Evolutionary conservation across 2,329 filamentous ascomycete species (phyloP), one percentile per base, ranked within the genome.

Genomic region (Trichoderma sp.): DNA sequence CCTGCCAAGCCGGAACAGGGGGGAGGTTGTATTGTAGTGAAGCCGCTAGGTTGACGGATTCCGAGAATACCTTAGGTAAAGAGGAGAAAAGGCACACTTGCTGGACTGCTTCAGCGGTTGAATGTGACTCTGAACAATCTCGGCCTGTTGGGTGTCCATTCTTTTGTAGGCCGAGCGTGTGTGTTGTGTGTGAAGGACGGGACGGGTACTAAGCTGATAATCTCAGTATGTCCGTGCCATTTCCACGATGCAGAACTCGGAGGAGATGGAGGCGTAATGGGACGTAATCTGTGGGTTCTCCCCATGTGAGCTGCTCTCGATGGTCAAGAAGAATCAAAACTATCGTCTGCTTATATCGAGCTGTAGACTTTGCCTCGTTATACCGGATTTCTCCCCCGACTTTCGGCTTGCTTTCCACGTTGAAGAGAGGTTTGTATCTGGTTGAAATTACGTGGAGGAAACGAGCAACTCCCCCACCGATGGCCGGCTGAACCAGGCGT

Each of bases 401-500:
- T 39, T 5, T 39, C 9, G 30, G 30, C 30, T 30, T 2, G 30
- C 34, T 39, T 39, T 39, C 12, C 10, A 30, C 9, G 30, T 3
- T 30, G 34, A 39, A 39, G 10, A 39, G 10, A 39, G 10, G 14
- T 10, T 14, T 3, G 5, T 14, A 3, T 10, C 10, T 14, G 3
- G 55, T 44, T 47, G 55, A 17, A 30, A 58, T 48, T 61, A 44
- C 58, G 34, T 24, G 43, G 19, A 44, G n/a, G 30, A 52, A 52
- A 61, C 45, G 9, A 51, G 39, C 34, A 21, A 34, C 47, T 52
- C 58, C 50, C 59, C 59, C 10, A 45, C 59, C 19, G 9, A 17
- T 55, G 14, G 51, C 21, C 57, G 24, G 55, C 54, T 54, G 54
- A 52, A 67, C 52, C 45, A 47, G 66, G 57, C 58, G 63, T 58